Evolutionary conservation across 257 asterid species (phyloP).

Genomic region (Orobanche coerulescens): DNA sequence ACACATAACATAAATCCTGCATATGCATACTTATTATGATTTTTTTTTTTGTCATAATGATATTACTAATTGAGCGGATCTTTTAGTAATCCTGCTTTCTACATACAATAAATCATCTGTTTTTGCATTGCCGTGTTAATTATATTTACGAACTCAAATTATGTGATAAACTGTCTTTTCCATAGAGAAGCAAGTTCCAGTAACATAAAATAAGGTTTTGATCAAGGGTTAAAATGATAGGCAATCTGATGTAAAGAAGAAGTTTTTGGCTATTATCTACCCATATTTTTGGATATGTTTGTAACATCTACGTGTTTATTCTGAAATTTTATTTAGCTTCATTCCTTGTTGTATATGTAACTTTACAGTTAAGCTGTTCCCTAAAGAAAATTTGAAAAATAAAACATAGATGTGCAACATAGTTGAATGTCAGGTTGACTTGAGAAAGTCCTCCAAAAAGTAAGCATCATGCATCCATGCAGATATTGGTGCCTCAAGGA

Average conservation of each 20-base stretch:
- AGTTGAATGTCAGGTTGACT: no score
- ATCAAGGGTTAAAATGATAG: not conserved
- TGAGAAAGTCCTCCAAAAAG: no score
- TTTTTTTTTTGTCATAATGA: no score
- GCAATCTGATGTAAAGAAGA: not conserved
- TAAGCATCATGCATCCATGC: conserved; percentile 23
- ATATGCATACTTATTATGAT: no score
- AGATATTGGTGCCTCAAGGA: conserved; percentile 98
- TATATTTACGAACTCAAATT: no score
- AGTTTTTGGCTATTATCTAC: not conserved
- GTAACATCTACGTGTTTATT: no score
- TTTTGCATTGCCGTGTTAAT: not conserved
- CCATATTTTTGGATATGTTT: not conserved
- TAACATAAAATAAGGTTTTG: not conserved
- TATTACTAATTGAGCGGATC: not conserved
- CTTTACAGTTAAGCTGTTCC: no score
- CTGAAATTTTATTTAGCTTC: no score
- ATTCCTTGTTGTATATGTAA: no score
- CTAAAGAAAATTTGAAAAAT: no score
- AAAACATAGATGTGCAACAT: no score
- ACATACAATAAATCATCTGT: not conserved
- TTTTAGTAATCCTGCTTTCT: not conserved
- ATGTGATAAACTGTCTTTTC: no score
- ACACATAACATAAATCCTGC: not conserved
- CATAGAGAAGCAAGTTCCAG: not conserved